Conservation (phyloP, 495 filamentous ascomycete species). For the Apiosordaria backusii region DNA sequence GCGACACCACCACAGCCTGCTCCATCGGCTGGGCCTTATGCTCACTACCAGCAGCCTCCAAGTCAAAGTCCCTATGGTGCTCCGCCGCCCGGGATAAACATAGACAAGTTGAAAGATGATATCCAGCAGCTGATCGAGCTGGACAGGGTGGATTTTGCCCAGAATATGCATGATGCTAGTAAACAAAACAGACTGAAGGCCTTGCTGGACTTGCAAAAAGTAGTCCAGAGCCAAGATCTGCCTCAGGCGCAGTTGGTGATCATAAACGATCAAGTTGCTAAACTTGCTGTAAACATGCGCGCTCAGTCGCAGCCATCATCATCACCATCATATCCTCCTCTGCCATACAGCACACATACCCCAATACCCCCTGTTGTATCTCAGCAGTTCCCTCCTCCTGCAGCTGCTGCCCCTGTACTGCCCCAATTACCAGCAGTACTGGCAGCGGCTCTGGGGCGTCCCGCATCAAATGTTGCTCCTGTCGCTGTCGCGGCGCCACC, state of each 20-base stretch:
- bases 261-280: conserved; percentile 74
- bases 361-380: conserved; percentile 29
- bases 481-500: conserved; percentile 34
- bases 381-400: conserved; percentile 2
- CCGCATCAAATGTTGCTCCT: conserved; percentile 16
- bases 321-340: conserved; percentile 19
- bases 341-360: conserved; percentile 23
- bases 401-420: conserved; percentile 19
- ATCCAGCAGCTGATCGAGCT: conserved; percentile 69
- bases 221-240: conserved; percentile 74
- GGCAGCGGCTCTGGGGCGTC: conserved; percentile 21
- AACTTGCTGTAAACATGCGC: conserved; percentile 57
- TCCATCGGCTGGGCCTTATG: conserved; percentile 24
- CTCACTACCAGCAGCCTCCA: conserved; percentile 27
- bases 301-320: conserved; percentile 32
- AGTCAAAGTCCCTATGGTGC: conserved; percentile 30
- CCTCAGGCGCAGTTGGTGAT: conserved; percentile 74
- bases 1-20: conserved; percentile 39
- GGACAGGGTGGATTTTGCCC: conserved; percentile 67
- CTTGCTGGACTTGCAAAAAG: conserved; percentile 76
- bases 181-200: conserved; percentile 77
- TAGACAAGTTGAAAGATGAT: conserved; percentile 76
- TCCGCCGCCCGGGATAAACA: conserved; percentile 46
- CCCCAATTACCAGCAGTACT: conserved; percentile 26
- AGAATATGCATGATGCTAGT: conserved; percentile 66